A percentile compares a stretch with the other conserved stretches of the same genome.
These are phyloP conservation scores for Discostella stelligeroides DNA, from an alignment of 108 stramenopile species.

Conservation along the genomic window DNA sequence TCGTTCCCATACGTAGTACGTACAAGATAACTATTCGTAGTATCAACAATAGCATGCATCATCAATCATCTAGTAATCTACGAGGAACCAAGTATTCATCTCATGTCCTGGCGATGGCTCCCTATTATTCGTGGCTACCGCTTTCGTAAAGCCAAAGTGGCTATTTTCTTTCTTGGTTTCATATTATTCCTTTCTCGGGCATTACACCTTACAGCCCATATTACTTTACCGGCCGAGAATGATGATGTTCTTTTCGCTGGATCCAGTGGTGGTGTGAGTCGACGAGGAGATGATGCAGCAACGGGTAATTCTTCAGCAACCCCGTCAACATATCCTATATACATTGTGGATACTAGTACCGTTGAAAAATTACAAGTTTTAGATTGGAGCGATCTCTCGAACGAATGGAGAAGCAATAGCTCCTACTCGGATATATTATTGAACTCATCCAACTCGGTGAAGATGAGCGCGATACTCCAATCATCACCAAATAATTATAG, in stretches of 20 bases:
- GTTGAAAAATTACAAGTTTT: background rate
- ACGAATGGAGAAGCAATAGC: background rate
- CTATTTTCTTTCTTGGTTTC: background rate
- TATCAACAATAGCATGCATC: too few species aligned
- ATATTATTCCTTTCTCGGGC: background rate
- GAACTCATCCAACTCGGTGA: background rate
- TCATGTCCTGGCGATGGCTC: constrained; percentile 1
- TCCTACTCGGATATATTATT: constrained; percentile 1
- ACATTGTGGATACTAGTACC: background rate
- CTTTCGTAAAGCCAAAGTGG: background rate
- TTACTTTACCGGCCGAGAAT: background rate
- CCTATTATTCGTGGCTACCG: background rate
- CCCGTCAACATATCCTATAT: background rate
- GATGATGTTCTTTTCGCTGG: background rate
- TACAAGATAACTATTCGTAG: too few species aligned
- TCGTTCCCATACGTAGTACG: too few species aligned
- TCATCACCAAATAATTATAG: background rate
- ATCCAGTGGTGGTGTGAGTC: too few species aligned
- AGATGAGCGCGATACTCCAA: background rate
- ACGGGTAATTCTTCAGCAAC: background rate
- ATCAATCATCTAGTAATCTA: background rate
- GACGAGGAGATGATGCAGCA: background rate
- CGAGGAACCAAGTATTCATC: background rate
- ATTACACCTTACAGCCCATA: background rate
- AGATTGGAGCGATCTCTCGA: background rate